These are phyloP conservation scores for Eimeria brunetti DNA, from an alignment of 169 alveolate genomes.

Conservation along the genomic window DNA sequence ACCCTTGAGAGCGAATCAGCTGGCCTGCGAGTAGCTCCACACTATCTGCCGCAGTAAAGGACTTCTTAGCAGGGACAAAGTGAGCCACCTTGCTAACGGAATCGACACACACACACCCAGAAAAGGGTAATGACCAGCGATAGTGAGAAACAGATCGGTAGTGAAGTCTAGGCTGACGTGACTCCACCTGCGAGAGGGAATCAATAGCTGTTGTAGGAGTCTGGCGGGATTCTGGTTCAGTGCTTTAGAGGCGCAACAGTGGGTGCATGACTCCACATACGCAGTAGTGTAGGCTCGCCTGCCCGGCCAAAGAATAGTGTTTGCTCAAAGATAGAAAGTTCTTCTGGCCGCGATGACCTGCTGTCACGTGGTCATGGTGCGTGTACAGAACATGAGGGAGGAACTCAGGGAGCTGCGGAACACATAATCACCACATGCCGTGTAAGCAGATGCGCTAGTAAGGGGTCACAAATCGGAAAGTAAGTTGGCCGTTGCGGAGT, in stretches of 20 bases:
- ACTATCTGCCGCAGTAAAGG: too few relatives aligned
- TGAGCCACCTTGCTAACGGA: not conserved
- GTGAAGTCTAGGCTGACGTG: not conserved
- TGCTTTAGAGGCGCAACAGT: not conserved
- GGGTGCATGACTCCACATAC: not conserved
- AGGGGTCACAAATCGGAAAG: not conserved
- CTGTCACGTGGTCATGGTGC: not conserved
- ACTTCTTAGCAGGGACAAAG: not conserved
- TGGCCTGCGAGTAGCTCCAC: too few relatives aligned
- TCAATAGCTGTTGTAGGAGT: not conserved
- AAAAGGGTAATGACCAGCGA: not conserved
- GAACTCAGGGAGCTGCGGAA: not conserved
- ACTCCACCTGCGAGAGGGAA: not conserved
- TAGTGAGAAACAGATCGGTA: not conserved
- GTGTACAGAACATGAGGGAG: not conserved
- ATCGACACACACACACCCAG: not conserved
- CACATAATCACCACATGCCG: not conserved
- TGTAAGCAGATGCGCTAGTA: not conserved
- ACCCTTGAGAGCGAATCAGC: not conserved
- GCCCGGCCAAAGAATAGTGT: too few relatives aligned
- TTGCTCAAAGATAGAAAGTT: too few relatives aligned
- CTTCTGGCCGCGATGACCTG: not conserved
- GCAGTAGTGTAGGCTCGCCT: not conserved
- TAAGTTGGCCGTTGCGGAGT: too few relatives aligned
- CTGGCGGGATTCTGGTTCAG: not conserved